Evolutionary conservation across 768 basidiomycete species (phyloP).

Genomic region (Mycena rosella): DNA sequence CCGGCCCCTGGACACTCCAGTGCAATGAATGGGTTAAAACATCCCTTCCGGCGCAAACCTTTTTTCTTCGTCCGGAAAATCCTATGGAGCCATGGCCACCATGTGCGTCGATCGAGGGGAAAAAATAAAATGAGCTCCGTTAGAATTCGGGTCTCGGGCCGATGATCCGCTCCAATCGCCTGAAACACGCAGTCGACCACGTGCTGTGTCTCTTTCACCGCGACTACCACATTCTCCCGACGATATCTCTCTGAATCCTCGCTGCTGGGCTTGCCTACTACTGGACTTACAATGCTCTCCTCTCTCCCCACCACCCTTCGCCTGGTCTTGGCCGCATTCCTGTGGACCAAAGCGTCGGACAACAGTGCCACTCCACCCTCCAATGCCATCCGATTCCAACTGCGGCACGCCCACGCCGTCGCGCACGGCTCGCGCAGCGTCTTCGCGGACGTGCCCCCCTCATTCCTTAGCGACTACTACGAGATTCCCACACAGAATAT

Average conservation of each 20-base stretch:
- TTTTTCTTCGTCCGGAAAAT: too few relatives aligned
- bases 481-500: slow-evolving; percentile 55
- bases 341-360: slow-evolving; percentile 52
- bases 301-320: slow-evolving; percentile 56
- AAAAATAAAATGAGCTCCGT: too few relatives aligned
- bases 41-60: too few relatives aligned
- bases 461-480: slow-evolving; percentile 49
- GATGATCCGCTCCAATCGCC: too few relatives aligned
- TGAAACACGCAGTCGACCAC: not conserved
- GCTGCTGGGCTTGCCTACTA: too few relatives aligned
- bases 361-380: slow-evolving; percentile 47
- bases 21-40: too few relatives aligned
- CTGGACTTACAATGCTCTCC: too few relatives aligned
- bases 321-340: slow-evolving; percentile 54
- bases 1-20: too few relatives aligned
- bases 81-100: too few relatives aligned
- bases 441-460: slow-evolving; percentile 65
- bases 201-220: slow-evolving; percentile 10
- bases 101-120: too few relatives aligned
- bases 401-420: slow-evolving; percentile 75
- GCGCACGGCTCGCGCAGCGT: slow-evolving; percentile 67
- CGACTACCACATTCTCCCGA: not conserved
- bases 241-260: not conserved
- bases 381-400: slow-evolving; percentile 69
- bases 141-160: too few relatives aligned